Conservation (phyloP, 495 filamentous ascomycete species). For the Polyplosphaeria fusca region DNA sequence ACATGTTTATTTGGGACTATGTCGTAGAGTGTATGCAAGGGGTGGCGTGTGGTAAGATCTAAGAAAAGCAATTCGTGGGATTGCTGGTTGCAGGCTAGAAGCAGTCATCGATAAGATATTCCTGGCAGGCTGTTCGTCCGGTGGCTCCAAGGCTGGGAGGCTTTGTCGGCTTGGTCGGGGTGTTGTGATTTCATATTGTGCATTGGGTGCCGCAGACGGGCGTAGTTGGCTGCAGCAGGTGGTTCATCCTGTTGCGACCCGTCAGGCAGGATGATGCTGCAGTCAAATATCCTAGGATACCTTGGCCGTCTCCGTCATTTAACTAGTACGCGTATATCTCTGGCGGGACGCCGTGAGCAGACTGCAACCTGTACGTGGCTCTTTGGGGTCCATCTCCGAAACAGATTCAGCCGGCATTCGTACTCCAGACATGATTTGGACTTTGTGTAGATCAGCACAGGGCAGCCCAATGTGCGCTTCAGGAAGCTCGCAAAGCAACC, state of each 20-base stretch:
- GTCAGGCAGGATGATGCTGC: slow-evolving; percentile 12
- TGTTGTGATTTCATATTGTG: slow-evolving; percentile 16
- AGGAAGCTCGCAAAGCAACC: not conserved
- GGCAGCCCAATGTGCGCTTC: slow-evolving; percentile 17
- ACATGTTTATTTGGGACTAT: not conserved
- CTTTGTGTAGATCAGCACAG: not conserved
- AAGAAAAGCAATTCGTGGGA: slow-evolving; percentile 23
- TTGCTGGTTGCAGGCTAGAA: not conserved
- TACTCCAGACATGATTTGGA: not conserved
- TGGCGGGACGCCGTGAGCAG: not conserved
- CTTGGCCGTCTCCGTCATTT: slow-evolving; percentile 21
- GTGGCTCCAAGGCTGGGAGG: not conserved
- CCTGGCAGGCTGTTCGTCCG: no score
- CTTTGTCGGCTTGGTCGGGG: not conserved
- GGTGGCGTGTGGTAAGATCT: slow-evolving; percentile 1
- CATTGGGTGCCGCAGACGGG: not conserved
- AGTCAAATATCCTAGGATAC: slow-evolving; percentile 10
- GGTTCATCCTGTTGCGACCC: slow-evolving; percentile 16
- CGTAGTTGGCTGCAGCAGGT: slow-evolving; percentile 3
- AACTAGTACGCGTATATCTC: not conserved
- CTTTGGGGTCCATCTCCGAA: slow-evolving; percentile 24
- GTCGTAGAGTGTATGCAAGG: not conserved
- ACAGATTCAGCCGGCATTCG: slow-evolving; percentile 25
- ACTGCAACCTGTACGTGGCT: slow-evolving; percentile 13
- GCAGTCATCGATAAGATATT: not conserved